Evolutionary conservation across 805 yeast genomes (phyloP).

Genomic region (Saccharomyces mikatae): DNA sequence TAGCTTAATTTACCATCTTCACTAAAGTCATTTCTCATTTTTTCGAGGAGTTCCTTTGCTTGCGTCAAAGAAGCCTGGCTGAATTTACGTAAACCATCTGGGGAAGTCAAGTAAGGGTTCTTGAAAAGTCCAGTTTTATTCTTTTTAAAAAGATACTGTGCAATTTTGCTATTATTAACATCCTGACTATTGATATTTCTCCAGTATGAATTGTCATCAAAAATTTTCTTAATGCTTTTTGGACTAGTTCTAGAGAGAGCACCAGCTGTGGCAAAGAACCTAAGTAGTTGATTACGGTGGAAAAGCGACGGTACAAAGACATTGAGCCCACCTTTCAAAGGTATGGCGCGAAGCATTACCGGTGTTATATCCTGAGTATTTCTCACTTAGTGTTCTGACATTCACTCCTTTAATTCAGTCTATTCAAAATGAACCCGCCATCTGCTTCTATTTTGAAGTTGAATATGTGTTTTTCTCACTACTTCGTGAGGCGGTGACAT

Average conservation of each 20-base stretch:
- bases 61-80: slow-evolving; percentile 52
- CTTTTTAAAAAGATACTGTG: slow-evolving; percentile 1
- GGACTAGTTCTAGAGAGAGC: slow-evolving; percentile 21
- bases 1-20: slow-evolving; percentile 40
- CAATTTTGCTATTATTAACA: slow-evolving; percentile 2
- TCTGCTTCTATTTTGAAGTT: neutral
- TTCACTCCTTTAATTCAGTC: neutral
- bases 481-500: neutral
- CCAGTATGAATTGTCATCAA: slow-evolving; percentile 58
- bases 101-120: slow-evolving; percentile 60
- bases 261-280: slow-evolving; percentile 33
- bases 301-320: neutral
- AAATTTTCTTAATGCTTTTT: slow-evolving; percentile 35
- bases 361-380: neutral
- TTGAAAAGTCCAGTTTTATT: slow-evolving; percentile 57
- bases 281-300: slow-evolving; percentile 13
- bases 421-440: neutral
- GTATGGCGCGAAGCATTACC: neutral
- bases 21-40: slow-evolving; percentile 43
- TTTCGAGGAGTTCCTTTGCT: slow-evolving; percentile 55
- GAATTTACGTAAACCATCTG: slow-evolving; percentile 64
- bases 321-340: neutral
- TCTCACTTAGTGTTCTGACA: neutral
- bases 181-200: slow-evolving; percentile 36
- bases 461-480: neutral